These are phyloP conservation scores for Cyclotella cryptica DNA, from an alignment of 108 stramenopile species.

Conservation along the genomic window DNA sequence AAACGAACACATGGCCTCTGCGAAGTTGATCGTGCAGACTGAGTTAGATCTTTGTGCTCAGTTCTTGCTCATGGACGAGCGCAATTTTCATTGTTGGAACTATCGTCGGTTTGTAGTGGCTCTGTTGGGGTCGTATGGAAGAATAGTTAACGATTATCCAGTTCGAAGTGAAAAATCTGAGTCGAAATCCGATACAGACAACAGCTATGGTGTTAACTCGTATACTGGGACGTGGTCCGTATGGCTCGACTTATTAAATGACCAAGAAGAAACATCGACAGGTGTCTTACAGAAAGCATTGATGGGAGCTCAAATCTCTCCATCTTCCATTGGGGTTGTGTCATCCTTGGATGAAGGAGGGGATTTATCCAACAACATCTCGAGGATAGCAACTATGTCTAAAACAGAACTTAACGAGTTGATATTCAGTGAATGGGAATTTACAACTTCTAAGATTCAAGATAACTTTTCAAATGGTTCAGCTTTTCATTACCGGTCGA, in stretches of 20 bases:
- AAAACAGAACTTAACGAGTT: constrained; percentile 43
- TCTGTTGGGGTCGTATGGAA: constrained; percentile 41
- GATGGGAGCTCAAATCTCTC: constrained; percentile 68
- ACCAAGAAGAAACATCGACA: neutral
- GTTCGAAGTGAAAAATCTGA: neutral
- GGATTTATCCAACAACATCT: neutral
- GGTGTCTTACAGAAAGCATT: constrained; percentile 11
- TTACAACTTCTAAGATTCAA: constrained; percentile 85
- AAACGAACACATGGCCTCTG: constrained; percentile 13
- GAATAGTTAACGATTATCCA: constrained; percentile 23
- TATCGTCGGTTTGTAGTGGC: constrained; percentile 89
- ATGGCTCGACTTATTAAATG: constrained; percentile 15
- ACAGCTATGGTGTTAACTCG: neutral
- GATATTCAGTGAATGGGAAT: constrained; percentile 84
- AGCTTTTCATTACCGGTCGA: constrained; percentile 95
- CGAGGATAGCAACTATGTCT: neutral
- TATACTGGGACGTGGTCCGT: constrained; percentile 45
- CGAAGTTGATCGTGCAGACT: constrained; percentile 38
- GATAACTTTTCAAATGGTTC: constrained; percentile 98
- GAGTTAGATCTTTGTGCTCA: constrained; percentile 86
- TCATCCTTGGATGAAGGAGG: neutral
- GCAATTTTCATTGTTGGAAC: constrained; percentile 99
- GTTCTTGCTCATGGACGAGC: constrained; percentile 89
- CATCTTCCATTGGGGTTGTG: constrained; percentile 15
- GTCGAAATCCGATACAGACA: constrained; percentile 9